phyloP scores from a whole-genome alignment of 352 stramenopile genomes.

The Pythium sp. region DNA sequence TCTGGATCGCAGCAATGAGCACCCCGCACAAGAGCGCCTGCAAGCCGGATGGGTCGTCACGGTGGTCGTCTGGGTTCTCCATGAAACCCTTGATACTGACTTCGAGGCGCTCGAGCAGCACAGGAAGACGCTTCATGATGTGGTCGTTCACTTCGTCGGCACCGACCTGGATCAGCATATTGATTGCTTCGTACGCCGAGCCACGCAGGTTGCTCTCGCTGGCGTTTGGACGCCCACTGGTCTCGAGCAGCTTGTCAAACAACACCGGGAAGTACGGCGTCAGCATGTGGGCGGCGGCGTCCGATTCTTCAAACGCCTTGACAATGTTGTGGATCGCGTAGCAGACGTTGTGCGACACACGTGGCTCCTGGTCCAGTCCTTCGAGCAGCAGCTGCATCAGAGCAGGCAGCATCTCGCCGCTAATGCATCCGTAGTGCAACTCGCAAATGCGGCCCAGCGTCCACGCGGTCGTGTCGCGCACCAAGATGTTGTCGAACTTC shows the following conservation, averaged over 20 bases:
- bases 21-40: conserved; percentile 89
- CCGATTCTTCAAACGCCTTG: conserved; percentile 88
- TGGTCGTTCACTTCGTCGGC: conserved; percentile 72
- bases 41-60: conserved; percentile 69
- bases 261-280: conserved; percentile 90
- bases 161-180: conserved; percentile 90
- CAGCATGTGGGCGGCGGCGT: conserved; percentile 81
- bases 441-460: conserved; percentile 95
- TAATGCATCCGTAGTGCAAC: conserved; percentile 90
- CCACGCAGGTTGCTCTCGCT: conserved; percentile 90
- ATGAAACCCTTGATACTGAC: conserved; percentile 60
- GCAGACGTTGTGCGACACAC: conserved; percentile 93
- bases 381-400: conserved; percentile 88
- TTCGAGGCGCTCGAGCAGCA: conserved; percentile 79
- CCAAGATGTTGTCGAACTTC: conserved; percentile 89
- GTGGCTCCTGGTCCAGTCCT: conserved; percentile 83
- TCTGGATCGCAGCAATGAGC: conserved; percentile 92
- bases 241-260: conserved; percentile 92
- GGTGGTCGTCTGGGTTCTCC: conserved; percentile 71
- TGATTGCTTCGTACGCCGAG: conserved; percentile 92
- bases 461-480: conserved; percentile 97
- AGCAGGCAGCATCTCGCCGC: conserved; percentile 84
- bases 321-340: conserved; percentile 97
- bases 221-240: conserved; percentile 85
- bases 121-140: conserved; percentile 76